Base-by-base conservation (phyloP, 192 early-diverging fungal genomes). In the Linnemannia hyalina region DNA sequence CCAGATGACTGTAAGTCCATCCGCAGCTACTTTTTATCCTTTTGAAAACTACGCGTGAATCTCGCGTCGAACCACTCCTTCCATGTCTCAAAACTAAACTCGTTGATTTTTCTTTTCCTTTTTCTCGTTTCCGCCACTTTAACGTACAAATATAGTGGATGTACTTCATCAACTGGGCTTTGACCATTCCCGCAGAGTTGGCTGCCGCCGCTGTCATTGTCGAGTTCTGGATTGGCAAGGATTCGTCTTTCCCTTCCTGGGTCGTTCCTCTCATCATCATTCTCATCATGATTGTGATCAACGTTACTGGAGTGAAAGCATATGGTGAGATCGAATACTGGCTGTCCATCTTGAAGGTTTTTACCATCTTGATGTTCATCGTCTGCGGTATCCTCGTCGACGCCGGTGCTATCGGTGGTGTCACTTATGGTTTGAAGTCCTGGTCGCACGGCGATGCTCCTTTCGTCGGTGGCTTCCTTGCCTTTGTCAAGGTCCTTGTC, bases 321-420 rank as follows among this genome's bases (percentile, higher is more conserved):
- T 97, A 95, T 88, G 96, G 96, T 68, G 96, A 97, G 79, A 82
- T 92, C 5, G 96, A 97, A 82, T 97, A 95, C 80, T 92, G 92
- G 92, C 88, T 97, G 71, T 91, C 93, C 1, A 68, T 92, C 44
- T 91, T 86, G 57, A 86, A 86, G 69, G 94, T 98, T 49, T 81
- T 95, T 46, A 92, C 95, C 2, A 94, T 97, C 74, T 81, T 96
- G 70, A 82, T 98, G 49, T 98, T 98, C 83, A 91, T 97, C 69
- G 82, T 97, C 74, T 90, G 97, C 70, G 95, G 94, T 73, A 93
- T 97, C 60, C 78, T 96, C n/a, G 95, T 96, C 18, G 92, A 92
- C 77, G 90, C 93, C 32, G 95, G 91, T 55, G 94, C 89, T 1
- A 74, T 92, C 9, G 95, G 94, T 68, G 93, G 92, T 36, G 78